A percentile compares a stretch with the other conserved stretches of the same genome.
Conservation (phyloP, 345 rosid genomes). For the Pistacia integerrima region DNA sequence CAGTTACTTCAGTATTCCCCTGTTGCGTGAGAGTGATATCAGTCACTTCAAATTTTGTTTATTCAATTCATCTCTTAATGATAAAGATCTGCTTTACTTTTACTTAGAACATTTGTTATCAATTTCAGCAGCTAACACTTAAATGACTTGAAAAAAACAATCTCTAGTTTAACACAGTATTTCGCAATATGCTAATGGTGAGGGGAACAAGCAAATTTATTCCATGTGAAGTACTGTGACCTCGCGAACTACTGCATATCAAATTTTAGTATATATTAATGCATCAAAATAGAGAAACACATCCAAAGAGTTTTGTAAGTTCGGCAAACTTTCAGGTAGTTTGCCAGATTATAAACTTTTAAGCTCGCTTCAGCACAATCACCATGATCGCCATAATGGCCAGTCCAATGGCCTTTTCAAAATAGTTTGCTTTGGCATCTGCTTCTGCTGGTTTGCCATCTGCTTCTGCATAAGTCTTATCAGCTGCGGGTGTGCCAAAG, state of each 20-base stretch:
- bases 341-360: background rate
- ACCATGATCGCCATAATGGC: constrained; percentile 61
- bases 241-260: background rate
- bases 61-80: background rate
- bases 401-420: constrained; percentile 53
- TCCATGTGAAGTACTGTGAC: background rate
- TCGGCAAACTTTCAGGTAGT: constrained; percentile 39
- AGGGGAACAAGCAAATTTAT: background rate
- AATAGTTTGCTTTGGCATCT: constrained; percentile 28
- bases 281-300: background rate
- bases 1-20: too few relatives aligned
- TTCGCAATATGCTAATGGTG: background rate
- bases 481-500: constrained; percentile 40
- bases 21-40: too few relatives aligned
- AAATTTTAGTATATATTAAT: background rate
- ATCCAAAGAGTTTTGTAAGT: background rate
- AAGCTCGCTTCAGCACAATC: constrained; percentile 64
- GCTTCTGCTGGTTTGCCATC: constrained; percentile 30
- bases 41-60: background rate
- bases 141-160: background rate
- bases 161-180: too few relatives aligned
- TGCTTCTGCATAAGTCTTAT: constrained; percentile 22
- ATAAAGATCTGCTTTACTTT: too few relatives aligned
- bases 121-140: background rate
- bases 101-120: background rate